Conservation (phyloP, 2,329 filamentous ascomycete species). For the Exophiala lecanii-corni region DNA sequence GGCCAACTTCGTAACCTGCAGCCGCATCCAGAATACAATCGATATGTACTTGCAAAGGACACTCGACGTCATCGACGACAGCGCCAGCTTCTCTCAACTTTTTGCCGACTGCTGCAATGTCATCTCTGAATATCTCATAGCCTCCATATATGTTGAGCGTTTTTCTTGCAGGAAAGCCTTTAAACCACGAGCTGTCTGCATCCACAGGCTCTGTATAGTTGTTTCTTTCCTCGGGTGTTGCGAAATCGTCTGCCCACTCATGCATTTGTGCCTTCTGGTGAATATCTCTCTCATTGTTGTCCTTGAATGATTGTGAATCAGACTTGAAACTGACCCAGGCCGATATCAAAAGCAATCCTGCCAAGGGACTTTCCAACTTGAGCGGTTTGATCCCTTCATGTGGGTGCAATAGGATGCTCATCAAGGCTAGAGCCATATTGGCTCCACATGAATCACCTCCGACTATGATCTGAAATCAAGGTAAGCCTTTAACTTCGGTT, state of each 20-base stretch:
- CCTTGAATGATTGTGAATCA: conserved; percentile 1
- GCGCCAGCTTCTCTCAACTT: conserved; percentile 6
- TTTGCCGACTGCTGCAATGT: conserved; percentile 1
- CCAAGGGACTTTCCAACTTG: neutral
- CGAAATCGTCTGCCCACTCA: neutral
- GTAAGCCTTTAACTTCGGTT: too few relatives aligned
- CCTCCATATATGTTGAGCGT: conserved; percentile 9
- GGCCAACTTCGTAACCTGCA: conserved; percentile 4
- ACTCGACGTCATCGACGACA: conserved; percentile 6
- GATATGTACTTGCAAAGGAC: conserved; percentile 14
- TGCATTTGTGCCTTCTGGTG: neutral
- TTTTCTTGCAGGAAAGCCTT: neutral
- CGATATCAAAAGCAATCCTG: conserved; percentile 9
- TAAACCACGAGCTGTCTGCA: conserved; percentile 7
- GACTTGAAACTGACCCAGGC: conserved; percentile 7
- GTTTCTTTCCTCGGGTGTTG: neutral
- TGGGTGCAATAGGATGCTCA: conserved; percentile 7
- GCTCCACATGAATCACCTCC: conserved; percentile 19
- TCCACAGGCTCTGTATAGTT: conserved; percentile 7
- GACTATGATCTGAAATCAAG: conserved; percentile 12
- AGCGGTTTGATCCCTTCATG: neutral
- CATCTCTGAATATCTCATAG: conserved; percentile 5
- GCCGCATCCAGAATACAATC: conserved; percentile 14
- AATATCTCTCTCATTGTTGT: conserved; percentile 9
- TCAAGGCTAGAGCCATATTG: conserved; percentile 10